phyloP scores from a whole-genome alignment of 352 stramenopile species.

The Globisporangium perplexum region DNA sequence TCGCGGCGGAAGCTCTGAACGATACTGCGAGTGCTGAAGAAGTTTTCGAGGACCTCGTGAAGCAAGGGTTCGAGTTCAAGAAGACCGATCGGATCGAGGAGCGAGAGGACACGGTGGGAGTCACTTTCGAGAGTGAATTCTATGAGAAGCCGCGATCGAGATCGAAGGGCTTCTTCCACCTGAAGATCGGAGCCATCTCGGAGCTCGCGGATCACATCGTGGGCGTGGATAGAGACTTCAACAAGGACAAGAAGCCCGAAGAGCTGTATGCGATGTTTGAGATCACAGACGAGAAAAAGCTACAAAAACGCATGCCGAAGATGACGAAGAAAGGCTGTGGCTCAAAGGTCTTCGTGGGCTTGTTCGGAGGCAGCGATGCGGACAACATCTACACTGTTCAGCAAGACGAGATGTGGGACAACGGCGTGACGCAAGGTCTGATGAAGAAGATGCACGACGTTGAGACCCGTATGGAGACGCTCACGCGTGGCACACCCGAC shows the following conservation, averaged over 20 bases:
- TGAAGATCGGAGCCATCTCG: conserved; percentile 32
- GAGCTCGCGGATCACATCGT: conserved; percentile 31
- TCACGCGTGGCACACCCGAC: conserved; percentile 11
- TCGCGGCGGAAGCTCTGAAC: conserved; percentile 35
- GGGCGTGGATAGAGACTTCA: conserved; percentile 22
- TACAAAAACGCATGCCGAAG: conserved; percentile 13
- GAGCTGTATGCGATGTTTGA: conserved; percentile 47
- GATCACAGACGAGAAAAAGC: conserved; percentile 20
- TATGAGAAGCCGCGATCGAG: conserved; percentile 23
- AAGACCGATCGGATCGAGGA: conserved; percentile 36
- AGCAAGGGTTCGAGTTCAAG: conserved; percentile 39
- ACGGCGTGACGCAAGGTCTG: conserved; percentile 20
- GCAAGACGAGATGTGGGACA: conserved; percentile 35
- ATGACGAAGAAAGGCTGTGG: conserved; percentile 4
- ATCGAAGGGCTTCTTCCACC: conserved; percentile 28
- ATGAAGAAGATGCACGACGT: conserved; percentile 25
- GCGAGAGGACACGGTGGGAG: conserved; percentile 9
- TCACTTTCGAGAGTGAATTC: conserved; percentile 25
- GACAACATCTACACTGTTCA: conserved; percentile 17
- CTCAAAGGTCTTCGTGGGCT: conserved; percentile 6
- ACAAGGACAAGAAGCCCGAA: conserved; percentile 22
- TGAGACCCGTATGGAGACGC: conserved; percentile 19
- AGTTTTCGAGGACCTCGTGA: conserved; percentile 37
- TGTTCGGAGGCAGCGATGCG: conserved; percentile 22
- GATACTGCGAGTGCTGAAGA: conserved; percentile 38